A percentile compares a stretch with the other conserved stretches of the same genome.
phyloP scores from a whole-genome alignment of 352 stramenopile genomes.

The Globisporangium irregulare region DNA sequence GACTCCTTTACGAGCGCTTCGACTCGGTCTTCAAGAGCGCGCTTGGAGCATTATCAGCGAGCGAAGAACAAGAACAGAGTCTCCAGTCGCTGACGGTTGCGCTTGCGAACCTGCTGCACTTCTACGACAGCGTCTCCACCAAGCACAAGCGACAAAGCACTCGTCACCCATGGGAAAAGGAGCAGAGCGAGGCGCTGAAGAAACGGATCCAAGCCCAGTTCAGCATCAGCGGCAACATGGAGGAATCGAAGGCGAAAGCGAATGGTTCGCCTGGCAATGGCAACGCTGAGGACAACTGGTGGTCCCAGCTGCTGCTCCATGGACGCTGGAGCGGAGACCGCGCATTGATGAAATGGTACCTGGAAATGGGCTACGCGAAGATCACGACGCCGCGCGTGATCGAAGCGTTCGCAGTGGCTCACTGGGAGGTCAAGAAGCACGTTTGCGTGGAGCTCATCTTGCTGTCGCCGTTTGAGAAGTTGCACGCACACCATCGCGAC shows the following conservation, averaged over 20 bases:
- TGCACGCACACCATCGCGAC: slow-evolving; percentile 37
- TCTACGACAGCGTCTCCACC: slow-evolving; percentile 13
- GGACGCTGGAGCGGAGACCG: slow-evolving; percentile 39
- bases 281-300: slow-evolving; percentile 18
- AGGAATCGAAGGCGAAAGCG: background rate
- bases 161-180: slow-evolving; percentile 29
- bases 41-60: background rate
- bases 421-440: slow-evolving; percentile 33
- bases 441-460: slow-evolving; percentile 52
- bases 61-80: slow-evolving; percentile 1
- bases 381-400: slow-evolving; percentile 26
- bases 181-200: slow-evolving; percentile 36
- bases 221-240: slow-evolving; percentile 3
- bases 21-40: slow-evolving; percentile 10
- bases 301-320: slow-evolving; percentile 41
- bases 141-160: slow-evolving; percentile 4
- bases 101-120: slow-evolving; percentile 39
- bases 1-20: slow-evolving; percentile 29
- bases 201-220: slow-evolving; percentile 40
- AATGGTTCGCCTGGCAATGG: slow-evolving; percentile 1
- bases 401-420: slow-evolving; percentile 35
- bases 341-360: slow-evolving; percentile 55
- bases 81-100: slow-evolving; percentile 28
- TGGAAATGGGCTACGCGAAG: slow-evolving; percentile 37
- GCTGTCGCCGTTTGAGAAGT: slow-evolving; percentile 49